Conservation (phyloP, 2,329 filamentous ascomycete species). For the Fusarium tupiense region DNA sequence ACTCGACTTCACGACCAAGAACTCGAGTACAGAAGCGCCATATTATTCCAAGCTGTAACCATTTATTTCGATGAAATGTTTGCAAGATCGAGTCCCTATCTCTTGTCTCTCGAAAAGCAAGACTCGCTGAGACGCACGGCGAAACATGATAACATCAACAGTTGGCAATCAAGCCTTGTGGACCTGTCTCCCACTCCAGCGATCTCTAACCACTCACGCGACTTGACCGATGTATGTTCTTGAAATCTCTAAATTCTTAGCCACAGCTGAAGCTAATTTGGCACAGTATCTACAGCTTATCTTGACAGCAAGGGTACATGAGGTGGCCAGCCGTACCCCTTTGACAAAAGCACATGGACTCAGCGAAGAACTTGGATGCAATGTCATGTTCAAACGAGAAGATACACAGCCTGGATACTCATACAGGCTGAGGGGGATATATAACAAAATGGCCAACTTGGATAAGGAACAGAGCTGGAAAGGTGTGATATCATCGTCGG, state of each 20-base stretch:
- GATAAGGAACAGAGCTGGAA: not conserved
- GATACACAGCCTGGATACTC: not conserved
- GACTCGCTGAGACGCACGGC: fast-evolving
- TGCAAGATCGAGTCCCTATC: fast-evolving
- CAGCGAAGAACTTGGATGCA: not conserved
- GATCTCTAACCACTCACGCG: too few species aligned
- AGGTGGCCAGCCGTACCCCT: fast-evolving
- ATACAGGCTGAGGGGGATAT: not conserved
- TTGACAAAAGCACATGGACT: not conserved
- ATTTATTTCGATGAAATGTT: not conserved
- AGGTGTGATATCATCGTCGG: not conserved
- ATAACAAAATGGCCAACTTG: not conserved
- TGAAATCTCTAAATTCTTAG: fast-evolving
- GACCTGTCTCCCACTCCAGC: too few species aligned
- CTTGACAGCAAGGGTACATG: not conserved
- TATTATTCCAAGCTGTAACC: fast-evolving
- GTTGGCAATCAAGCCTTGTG: not conserved
- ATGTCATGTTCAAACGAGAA: not conserved
- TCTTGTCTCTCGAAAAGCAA: not conserved
- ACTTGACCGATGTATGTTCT: not conserved
- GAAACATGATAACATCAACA: not conserved
- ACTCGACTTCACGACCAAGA: not conserved
- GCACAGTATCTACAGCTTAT: not conserved
- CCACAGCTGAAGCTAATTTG: not conserved
- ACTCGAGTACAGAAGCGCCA: not conserved